Evolutionary conservation across 768 basidiomycete species (phyloP).

Genomic region (Exidia glandulosa): DNA sequence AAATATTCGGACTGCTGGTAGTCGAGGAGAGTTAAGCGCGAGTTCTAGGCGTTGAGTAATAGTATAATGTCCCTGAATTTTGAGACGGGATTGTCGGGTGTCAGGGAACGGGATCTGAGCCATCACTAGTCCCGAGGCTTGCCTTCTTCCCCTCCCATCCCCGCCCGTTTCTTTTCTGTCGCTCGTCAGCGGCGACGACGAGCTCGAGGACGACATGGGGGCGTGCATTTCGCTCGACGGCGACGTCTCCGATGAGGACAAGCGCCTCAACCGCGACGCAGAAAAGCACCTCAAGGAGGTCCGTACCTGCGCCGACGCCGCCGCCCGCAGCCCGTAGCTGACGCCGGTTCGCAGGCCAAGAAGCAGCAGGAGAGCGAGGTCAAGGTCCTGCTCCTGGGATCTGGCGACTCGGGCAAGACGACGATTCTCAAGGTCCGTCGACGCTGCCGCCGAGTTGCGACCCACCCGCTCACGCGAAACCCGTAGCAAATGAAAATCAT

Average conservation of each 20-base stretch:
- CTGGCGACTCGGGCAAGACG: slow-evolving; percentile 89
- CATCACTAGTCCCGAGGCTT: slow-evolving; percentile 25
- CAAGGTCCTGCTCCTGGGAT: slow-evolving; percentile 84
- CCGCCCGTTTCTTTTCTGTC: neutral
- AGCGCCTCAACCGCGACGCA: slow-evolving; percentile 49
- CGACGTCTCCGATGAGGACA: slow-evolving; percentile 62
- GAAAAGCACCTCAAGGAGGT: slow-evolving; percentile 75
- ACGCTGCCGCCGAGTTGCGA: neutral
- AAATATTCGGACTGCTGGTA: too few species aligned
- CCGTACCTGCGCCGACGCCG: slow-evolving; percentile 3
- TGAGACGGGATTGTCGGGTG: too few species aligned
- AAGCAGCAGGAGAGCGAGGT: slow-evolving; percentile 59
- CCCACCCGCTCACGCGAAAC: slow-evolving; percentile 33
- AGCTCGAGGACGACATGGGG: slow-evolving; percentile 44
- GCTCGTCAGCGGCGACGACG: neutral
- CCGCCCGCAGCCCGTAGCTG: neutral
- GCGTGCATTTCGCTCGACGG: slow-evolving; percentile 56
- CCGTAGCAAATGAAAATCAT: slow-evolving; percentile 93
- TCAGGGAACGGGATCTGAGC: too few species aligned
- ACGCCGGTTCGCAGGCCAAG: slow-evolving; percentile 44
- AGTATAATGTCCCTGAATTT: too few species aligned
- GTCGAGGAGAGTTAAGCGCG: too few species aligned
- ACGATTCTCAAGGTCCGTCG: slow-evolving; percentile 71
- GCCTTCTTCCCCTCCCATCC: neutral
- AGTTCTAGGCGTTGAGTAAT: too few species aligned